Conservation (phyloP, 2,329 filamentous ascomycete species). For the Penicillium polonicum region DNA sequence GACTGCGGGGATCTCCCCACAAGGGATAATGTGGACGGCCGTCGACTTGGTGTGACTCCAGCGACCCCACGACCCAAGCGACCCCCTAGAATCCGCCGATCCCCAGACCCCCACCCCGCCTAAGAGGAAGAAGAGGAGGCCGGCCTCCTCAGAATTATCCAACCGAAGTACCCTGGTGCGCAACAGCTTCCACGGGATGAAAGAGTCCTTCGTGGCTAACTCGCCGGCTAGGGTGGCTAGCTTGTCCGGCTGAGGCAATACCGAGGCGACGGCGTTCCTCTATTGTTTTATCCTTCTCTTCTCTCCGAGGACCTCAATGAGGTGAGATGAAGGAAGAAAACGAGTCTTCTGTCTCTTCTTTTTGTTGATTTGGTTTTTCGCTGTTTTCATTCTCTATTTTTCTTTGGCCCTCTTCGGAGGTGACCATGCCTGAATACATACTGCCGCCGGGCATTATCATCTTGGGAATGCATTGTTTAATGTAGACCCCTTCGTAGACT, state of each 20-base stretch:
- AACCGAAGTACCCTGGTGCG: background rate
- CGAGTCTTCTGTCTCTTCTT: background rate
- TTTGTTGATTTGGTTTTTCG: background rate
- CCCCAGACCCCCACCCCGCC: background rate
- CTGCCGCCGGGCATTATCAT: background rate
- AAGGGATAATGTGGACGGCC: background rate
- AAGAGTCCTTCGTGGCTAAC: background rate
- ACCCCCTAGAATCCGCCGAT: background rate
- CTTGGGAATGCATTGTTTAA: slow-evolving; percentile 1
- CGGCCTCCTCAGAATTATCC: background rate
- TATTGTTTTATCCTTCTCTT: slow-evolving; percentile 1
- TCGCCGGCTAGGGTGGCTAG: background rate
- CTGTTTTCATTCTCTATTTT: background rate
- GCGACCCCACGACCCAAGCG: background rate
- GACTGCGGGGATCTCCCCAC: background rate
- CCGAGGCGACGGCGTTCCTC: background rate
- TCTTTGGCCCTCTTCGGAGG: slow-evolving; percentile 2
- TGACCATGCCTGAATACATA: background rate
- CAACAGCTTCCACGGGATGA: background rate
- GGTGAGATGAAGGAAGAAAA: background rate
- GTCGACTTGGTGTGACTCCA: background rate
- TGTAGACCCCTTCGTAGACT: background rate
- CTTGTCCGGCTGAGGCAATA: background rate
- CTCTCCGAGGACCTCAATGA: background rate
- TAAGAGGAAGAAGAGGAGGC: background rate